Percentiles rank a stretch among this genome's conserved stretches.
These are phyloP conservation scores for Cladosporium sphaerospermum DNA, from an alignment of 2,329 filamentous ascomycete species.

Conservation along the genomic window DNA sequence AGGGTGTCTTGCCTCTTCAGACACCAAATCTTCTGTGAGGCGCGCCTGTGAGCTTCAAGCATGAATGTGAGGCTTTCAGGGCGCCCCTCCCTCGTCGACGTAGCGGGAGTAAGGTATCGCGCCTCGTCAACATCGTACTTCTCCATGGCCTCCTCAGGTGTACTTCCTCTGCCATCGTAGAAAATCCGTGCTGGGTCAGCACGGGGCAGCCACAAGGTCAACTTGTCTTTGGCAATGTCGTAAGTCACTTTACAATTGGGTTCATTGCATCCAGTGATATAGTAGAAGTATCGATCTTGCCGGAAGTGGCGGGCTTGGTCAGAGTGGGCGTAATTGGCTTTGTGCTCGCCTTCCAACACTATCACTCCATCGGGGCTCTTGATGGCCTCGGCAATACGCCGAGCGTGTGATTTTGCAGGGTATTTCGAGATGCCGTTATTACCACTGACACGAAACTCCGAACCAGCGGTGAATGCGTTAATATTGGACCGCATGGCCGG, in stretches of 20 bases:
- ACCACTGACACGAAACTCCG: background rate
- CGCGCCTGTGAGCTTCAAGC: background rate
- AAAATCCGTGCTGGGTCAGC: constrained; percentile 83
- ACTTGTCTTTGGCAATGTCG: constrained; percentile 64
- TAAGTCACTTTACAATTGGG: constrained; percentile 77
- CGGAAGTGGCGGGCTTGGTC: constrained; percentile 77
- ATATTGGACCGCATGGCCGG: background rate
- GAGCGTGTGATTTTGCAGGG: constrained; percentile 81
- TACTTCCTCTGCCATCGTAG: constrained; percentile 85
- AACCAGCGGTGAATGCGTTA: background rate
- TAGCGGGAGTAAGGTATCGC: constrained; percentile 34
- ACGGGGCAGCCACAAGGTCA: constrained; percentile 86
- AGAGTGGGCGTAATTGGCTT: constrained; percentile 53
- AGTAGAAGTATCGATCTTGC: constrained; percentile 80
- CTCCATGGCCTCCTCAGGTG: constrained; percentile 64
- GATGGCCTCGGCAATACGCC: constrained; percentile 71
- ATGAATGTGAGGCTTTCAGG: background rate
- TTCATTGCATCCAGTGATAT: constrained; percentile 78
- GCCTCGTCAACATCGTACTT: constrained; percentile 77
- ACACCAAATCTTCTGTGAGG: background rate
- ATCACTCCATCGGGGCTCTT: constrained; percentile 61
- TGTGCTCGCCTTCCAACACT: constrained; percentile 64
- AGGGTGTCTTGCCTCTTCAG: background rate
- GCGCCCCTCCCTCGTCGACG: background rate
- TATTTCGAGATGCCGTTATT: constrained; percentile 42